Evolutionary conservation across 257 asterid genomes (phyloP).

Genomic region (Solanum commersonii): DNA sequence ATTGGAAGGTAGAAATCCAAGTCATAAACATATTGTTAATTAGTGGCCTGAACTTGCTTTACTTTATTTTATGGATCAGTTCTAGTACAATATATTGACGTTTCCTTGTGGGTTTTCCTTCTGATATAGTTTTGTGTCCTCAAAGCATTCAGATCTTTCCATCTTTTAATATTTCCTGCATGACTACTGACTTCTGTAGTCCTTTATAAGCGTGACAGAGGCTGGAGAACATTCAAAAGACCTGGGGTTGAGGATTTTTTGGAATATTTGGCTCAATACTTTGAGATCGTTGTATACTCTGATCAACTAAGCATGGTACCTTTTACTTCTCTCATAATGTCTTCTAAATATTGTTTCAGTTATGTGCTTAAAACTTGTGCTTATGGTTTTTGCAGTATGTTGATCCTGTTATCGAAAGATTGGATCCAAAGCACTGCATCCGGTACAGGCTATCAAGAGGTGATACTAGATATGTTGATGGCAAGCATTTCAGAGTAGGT

Average conservation of each 20-base stretch:
- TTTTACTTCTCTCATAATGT: neutral
- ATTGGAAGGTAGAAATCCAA: conserved; percentile 59
- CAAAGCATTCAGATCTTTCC: neutral
- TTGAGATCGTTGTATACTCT: conserved; percentile 68
- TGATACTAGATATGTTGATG: conserved; percentile 66
- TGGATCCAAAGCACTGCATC: conserved; percentile 67
- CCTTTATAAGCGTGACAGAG: conserved; percentile 71
- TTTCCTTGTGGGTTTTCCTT: neutral
- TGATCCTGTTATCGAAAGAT: conserved; percentile 67
- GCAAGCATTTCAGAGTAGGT: conserved; percentile 84
- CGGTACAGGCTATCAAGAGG: conserved; percentile 71
- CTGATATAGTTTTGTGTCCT: neutral
- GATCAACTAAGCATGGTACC: conserved; percentile 63
- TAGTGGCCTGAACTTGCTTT: neutral
- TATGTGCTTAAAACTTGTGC: neutral
- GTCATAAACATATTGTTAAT: neutral
- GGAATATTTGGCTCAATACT: conserved; percentile 76
- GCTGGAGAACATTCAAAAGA: conserved; percentile 93
- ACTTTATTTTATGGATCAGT: neutral
- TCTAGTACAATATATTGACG: neutral
- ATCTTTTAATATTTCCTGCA: neutral
- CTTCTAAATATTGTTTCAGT: neutral
- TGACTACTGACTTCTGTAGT: neutral
- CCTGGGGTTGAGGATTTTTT: conserved; percentile 96
- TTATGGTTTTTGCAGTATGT: conserved; percentile 56